Evolutionary conservation across 352 stramenopile genomes (phyloP).

Genomic region (Peronospora destructor): DNA sequence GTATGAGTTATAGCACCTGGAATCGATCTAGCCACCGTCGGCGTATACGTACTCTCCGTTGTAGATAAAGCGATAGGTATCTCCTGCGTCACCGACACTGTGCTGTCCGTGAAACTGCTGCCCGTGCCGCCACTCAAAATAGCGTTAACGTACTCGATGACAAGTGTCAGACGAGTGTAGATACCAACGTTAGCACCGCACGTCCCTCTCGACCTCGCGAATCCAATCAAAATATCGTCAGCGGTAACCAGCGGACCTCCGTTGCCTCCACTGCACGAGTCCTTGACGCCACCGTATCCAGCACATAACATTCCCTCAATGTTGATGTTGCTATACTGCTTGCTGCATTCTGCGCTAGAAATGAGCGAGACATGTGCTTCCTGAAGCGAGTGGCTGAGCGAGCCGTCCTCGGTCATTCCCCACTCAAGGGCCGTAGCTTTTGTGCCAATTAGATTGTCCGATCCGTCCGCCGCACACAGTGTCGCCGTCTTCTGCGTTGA

Average conservation of each 20-base stretch:
- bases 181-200: constrained; percentile 46
- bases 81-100: background rate
- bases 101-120: constrained; percentile 16
- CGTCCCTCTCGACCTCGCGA: constrained; percentile 53
- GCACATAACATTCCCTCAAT: constrained; percentile 55
- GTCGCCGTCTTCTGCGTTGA: constrained; percentile 25
- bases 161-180: constrained; percentile 43
- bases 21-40: too few species aligned
- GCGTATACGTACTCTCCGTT: too few species aligned
- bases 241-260: constrained; percentile 43
- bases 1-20: background rate
- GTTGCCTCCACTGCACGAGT: constrained; percentile 60
- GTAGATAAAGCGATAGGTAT: too few species aligned
- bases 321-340: constrained; percentile 46
- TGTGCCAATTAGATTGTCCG: constrained; percentile 38
- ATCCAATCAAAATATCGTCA: constrained; percentile 38
- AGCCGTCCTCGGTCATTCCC: constrained; percentile 37
- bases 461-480: constrained; percentile 36
- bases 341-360: constrained; percentile 47
- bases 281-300: constrained; percentile 36
- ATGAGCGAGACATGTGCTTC: constrained; percentile 48
- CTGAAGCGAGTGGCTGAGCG: constrained; percentile 27
- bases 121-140: constrained; percentile 19
- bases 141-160: constrained; percentile 42
- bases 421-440: constrained; percentile 47